These are phyloP conservation scores for Phalaenopsis aphrodite DNA, from an alignment of 106 monocot genomes.

Conservation along the genomic window DNA sequence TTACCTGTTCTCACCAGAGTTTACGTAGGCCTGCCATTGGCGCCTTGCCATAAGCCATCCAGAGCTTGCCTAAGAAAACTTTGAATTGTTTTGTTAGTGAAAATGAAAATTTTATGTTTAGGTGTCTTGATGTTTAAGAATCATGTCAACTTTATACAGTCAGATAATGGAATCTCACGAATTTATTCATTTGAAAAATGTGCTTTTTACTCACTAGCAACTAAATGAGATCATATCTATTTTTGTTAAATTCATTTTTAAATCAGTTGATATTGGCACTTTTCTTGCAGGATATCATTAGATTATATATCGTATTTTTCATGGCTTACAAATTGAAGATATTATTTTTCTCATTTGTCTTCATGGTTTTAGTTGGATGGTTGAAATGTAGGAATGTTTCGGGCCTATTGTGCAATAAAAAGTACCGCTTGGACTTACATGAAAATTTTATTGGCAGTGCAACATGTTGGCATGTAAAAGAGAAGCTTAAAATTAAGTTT, in stretches of 20 bases:
- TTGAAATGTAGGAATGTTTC: no score
- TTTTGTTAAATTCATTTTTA: background rate
- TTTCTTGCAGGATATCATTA: background rate
- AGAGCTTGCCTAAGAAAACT: background rate
- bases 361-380: background rate
- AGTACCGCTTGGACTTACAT: no score
- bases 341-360: background rate
- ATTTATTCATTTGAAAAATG: background rate
- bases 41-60: background rate
- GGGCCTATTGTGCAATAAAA: no score
- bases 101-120: background rate
- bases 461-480: no score
- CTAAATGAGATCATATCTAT: background rate
- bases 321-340: background rate
- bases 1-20: background rate
- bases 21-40: background rate
- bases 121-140: background rate
- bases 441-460: no score
- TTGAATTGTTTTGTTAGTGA: background rate
- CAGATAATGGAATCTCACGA: background rate
- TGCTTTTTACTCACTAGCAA: background rate
- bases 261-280: background rate
- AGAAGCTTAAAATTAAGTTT: no score
- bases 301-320: background rate
- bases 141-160: background rate